Conservation (phyloP, 768 basidiomycete species). For the Phanerodontia chrysosporium region DNA sequence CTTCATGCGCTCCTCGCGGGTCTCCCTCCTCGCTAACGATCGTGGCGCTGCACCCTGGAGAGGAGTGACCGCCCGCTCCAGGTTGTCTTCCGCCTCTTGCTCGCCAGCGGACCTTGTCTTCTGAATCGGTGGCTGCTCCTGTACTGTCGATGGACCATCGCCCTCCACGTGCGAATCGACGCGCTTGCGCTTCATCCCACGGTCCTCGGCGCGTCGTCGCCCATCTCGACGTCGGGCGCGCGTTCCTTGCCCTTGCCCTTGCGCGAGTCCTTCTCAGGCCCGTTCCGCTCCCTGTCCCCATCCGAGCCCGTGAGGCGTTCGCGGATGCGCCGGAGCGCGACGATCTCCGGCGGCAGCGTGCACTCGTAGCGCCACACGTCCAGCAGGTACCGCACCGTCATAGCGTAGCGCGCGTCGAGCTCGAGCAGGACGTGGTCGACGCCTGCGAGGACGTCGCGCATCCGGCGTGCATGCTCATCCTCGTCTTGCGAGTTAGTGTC, state of each 20-base stretch:
- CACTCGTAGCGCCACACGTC: slow-evolving; percentile 43
- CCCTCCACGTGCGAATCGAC: not conserved
- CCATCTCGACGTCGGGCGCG: not conserved
- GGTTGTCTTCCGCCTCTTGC: not conserved
- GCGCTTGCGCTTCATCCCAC: not conserved
- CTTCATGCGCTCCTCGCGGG: not conserved
- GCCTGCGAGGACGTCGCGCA: not conserved
- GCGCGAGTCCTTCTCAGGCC: not conserved
- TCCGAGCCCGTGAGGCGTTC: not conserved
- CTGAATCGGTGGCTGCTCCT: too few species aligned
- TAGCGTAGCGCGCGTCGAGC: slow-evolving; percentile 46
- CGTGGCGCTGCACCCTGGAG: not conserved
- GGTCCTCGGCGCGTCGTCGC: not conserved
- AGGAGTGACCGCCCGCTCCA: not conserved
- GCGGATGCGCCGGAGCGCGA: not conserved
- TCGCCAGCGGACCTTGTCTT: not conserved
- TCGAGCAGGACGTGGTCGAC: slow-evolving; percentile 56
- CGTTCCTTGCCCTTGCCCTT: not conserved
- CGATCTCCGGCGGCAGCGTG: not conserved
- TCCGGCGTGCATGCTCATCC: not conserved
- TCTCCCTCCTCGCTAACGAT: not conserved
- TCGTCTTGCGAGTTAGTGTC: not conserved
- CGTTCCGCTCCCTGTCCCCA: not conserved
- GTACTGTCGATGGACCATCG: not conserved
- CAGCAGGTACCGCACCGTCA: slow-evolving; percentile 46